phyloP scores from a whole-genome alignment of 1,284 basidiomycete species.

The Filobasidium uniguttulatum region DNA sequence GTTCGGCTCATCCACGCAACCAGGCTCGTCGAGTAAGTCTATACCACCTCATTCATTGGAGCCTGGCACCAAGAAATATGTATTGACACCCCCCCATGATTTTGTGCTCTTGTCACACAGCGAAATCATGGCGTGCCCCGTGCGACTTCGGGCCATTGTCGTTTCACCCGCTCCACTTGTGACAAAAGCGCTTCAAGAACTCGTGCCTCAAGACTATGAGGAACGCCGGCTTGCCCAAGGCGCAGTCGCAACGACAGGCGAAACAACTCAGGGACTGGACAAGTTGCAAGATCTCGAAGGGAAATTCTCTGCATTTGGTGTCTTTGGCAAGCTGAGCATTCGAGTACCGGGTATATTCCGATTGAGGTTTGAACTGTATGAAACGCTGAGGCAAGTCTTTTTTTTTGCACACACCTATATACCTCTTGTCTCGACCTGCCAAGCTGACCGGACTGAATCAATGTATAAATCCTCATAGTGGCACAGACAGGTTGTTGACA shows the following conservation, averaged over 20 bases:
- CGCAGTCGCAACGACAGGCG: conserved; percentile 34
- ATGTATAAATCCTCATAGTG: conserved; percentile 12
- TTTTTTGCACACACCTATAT: background rate
- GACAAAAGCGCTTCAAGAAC: background rate
- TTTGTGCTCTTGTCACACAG: background rate
- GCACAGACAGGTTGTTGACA: conserved; percentile 25
- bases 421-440: too few relatives aligned
- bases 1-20: conserved; percentile 24
- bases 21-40: conserved; percentile 15
- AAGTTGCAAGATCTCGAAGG: conserved; percentile 31
- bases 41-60: background rate
- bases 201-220: conserved; percentile 18
- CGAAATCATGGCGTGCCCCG: conserved; percentile 22
- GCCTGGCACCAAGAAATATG: background rate
- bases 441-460: too few relatives aligned
- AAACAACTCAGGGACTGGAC: conserved; percentile 35
- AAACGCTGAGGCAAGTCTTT: conserved; percentile 29
- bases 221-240: conserved; percentile 31
- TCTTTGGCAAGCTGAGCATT: conserved; percentile 37
- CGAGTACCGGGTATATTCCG: conserved; percentile 35
- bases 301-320: conserved; percentile 26
- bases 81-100: background rate
- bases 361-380: conserved; percentile 33
- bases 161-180: background rate
- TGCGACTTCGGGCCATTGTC: conserved; percentile 9